Evolutionary conservation across 2,329 filamentous ascomycete genomes (phyloP).

Genomic region (Talaromyces sp.): DNA sequence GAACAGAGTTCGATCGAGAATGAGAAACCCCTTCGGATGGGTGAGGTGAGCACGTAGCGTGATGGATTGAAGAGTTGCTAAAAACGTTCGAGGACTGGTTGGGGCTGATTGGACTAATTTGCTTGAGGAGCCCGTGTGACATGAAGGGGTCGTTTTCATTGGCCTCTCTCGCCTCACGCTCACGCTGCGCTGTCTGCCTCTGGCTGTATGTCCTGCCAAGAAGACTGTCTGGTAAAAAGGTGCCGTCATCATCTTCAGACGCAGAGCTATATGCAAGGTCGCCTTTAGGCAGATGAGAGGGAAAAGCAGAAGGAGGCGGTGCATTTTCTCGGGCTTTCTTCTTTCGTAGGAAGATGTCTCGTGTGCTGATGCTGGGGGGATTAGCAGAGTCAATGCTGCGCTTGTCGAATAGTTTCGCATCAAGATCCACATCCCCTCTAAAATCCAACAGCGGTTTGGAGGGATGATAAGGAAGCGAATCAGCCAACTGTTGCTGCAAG

Average conservation of each 20-base stretch:
- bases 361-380: constrained; percentile 2
- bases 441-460: constrained; percentile 62
- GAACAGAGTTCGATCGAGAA: constrained; percentile 41
- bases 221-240: constrained; percentile 32
- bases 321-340: constrained; percentile 23
- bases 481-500: constrained; percentile 15
- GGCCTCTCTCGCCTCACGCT: constrained; percentile 30
- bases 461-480: constrained; percentile 48
- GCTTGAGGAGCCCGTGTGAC: constrained; percentile 47
- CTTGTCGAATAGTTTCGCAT: constrained; percentile 10
- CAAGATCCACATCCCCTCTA: constrained; percentile 50
- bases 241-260: constrained; percentile 17
- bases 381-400: not conserved
- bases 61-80: constrained; percentile 18
- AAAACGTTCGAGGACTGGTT: constrained; percentile 20
- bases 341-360: constrained; percentile 22
- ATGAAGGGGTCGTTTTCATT: constrained; percentile 41
- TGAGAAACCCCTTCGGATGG: constrained; percentile 15
- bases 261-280: constrained; percentile 15
- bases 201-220: constrained; percentile 36
- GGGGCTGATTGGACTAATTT: constrained; percentile 45
- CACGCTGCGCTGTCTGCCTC: constrained; percentile 34
- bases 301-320: constrained; percentile 25
- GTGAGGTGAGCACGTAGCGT: constrained; percentile 22
- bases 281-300: constrained; percentile 18